These are phyloP conservation scores for Berberis thunbergii DNA, from an alignment of 164 flowering plant genomes.

Conservation along the genomic window DNA sequence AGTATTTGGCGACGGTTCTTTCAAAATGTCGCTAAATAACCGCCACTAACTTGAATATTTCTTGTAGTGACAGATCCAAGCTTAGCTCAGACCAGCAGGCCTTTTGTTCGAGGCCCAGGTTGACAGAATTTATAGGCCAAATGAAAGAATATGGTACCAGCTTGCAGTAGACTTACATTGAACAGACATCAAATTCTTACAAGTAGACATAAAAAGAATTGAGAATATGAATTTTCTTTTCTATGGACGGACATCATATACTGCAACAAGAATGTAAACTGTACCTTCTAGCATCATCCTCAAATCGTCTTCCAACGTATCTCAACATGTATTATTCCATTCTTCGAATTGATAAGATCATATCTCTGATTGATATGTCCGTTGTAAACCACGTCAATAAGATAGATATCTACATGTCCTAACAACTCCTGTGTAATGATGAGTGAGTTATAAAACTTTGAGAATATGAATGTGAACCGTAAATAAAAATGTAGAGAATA, in stretches of 20 bases:
- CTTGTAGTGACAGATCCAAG: too few species aligned
- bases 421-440: conserved; percentile 43
- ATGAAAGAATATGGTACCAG: too few species aligned
- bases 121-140: too few species aligned
- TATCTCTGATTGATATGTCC: conserved; percentile 79
- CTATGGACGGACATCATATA: not conserved
- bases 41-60: too few species aligned
- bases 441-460: not conserved
- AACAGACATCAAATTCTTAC: too few species aligned
- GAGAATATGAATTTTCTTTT: too few species aligned
- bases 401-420: conserved; percentile 72
- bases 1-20: too few species aligned
- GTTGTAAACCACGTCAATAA: conserved; percentile 68
- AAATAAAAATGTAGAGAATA: not conserved
- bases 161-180: too few species aligned
- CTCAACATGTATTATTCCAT: conserved; percentile 65
- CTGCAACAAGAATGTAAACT: not conserved
- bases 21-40: too few species aligned
- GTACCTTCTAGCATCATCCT: not conserved
- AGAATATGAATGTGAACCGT: not conserved
- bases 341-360: conserved; percentile 72
- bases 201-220: too few species aligned
- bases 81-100: too few species aligned
- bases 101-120: too few species aligned
- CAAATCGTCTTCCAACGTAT: conserved; percentile 47